Conservation (phyloP, 2,329 filamentous ascomycete genomes). For the Botrytis medusae region DNA sequence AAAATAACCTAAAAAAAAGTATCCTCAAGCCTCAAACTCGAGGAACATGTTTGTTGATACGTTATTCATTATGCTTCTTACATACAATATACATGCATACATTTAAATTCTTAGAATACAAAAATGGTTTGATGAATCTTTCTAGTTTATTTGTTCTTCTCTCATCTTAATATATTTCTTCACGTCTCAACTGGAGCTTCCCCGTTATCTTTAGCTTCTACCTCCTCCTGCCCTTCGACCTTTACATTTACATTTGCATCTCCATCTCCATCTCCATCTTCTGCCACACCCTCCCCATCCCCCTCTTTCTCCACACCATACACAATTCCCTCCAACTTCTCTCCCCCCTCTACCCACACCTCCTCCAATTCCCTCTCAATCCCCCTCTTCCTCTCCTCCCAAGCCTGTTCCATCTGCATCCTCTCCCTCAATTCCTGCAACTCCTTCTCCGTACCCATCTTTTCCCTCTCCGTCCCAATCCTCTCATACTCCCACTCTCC, state of each 20-base stretch:
- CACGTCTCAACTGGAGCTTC: not conserved
- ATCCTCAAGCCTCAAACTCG: too few relatives aligned
- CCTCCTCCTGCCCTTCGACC: not conserved
- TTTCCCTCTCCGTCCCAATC: conserved; percentile 91
- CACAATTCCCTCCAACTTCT: conserved; percentile 28
- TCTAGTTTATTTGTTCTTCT: not conserved
- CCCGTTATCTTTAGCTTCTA: not conserved
- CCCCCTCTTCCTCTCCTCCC: conserved; percentile 74
- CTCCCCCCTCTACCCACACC: conserved; percentile 40
- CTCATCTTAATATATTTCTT: not conserved
- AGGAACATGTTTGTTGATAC: too few relatives aligned
- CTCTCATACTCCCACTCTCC: conserved; percentile 90
- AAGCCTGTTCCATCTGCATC: conserved; percentile 76
- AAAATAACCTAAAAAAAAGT: too few relatives aligned
- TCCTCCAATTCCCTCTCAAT: conserved; percentile 76
- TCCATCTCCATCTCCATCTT: not conserved
- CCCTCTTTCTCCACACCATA: conserved; percentile 23
- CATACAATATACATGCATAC: too few relatives aligned
- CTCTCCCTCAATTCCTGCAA: conserved; percentile 79
- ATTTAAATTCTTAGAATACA: not conserved
- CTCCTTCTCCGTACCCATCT: conserved; percentile 89
- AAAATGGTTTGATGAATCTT: not conserved
- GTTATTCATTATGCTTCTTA: too few relatives aligned
- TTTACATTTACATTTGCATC: not conserved
- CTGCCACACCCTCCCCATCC: too few relatives aligned